A percentile compares a stretch with the other conserved stretches of the same genome.
phyloP scores from a whole-genome alignment of 2,329 filamentous ascomycete genomes.

The Cordyceps cateniannulata region DNA sequence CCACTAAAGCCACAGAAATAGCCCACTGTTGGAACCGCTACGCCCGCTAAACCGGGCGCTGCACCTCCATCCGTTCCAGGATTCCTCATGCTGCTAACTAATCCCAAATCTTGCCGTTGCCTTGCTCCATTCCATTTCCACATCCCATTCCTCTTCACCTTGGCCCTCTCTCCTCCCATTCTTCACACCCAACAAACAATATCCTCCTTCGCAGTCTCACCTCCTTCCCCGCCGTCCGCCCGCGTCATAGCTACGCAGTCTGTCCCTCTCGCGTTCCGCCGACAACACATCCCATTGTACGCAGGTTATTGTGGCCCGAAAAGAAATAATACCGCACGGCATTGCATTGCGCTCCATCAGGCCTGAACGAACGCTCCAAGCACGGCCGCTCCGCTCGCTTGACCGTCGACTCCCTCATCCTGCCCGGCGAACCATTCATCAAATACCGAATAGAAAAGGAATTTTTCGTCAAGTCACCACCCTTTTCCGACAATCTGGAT shows the following conservation, averaged over 20 bases:
- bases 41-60: neutral
- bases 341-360: neutral
- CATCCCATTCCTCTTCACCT: neutral
- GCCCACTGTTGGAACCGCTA: neutral
- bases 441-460: neutral
- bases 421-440: neutral
- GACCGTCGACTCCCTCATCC: neutral
- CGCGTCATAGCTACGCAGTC: neutral
- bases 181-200: neutral
- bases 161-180: neutral
- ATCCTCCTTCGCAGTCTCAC: no score
- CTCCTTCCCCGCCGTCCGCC: neutral
- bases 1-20: neutral
- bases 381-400: neutral
- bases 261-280: neutral
- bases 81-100: slow-evolving; percentile 3
- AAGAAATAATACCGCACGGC: slow-evolving; percentile 1
- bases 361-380: neutral
- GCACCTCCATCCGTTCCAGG: neutral
- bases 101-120: neutral
- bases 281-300: neutral
- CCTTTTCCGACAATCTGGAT: neutral
- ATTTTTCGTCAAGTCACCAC: neutral
- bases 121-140: neutral
- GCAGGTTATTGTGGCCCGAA: neutral